Conservation (phyloP, 2,329 filamentous ascomycete genomes). For the Botrytis medusae region DNA sequence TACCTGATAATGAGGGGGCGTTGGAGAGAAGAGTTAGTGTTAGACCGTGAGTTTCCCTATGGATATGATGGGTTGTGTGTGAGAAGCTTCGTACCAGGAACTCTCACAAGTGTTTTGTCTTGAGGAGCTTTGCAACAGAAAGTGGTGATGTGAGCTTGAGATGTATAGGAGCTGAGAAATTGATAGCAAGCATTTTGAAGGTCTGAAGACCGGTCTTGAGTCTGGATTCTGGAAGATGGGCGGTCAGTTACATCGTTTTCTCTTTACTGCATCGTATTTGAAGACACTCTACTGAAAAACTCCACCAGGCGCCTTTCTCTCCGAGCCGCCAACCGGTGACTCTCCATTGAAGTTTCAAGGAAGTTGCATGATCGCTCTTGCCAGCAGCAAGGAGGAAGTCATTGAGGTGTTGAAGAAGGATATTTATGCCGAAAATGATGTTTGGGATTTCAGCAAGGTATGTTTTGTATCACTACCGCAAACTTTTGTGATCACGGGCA, state of each 20-base stretch:
- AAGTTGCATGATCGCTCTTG: slow-evolving; percentile 66
- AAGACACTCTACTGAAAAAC: not conserved
- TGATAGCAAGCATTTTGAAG: slow-evolving; percentile 40
- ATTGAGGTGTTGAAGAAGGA: slow-evolving; percentile 66
- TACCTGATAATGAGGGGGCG: slow-evolving; percentile 64
- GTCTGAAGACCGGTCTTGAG: slow-evolving; percentile 51
- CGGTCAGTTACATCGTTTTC: slow-evolving; percentile 30
- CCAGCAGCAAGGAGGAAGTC: slow-evolving; percentile 66
- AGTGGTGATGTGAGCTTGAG: not conserved
- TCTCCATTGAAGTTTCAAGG: slow-evolving; percentile 56
- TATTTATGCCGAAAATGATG: slow-evolving; percentile 67
- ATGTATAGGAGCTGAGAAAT: not conserved
- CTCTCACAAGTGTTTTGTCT: not conserved
- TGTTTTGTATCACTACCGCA: slow-evolving; percentile 16
- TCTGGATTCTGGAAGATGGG: slow-evolving; percentile 63
- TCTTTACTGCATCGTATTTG: not conserved
- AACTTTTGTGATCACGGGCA: not conserved
- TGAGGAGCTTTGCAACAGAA: not conserved
- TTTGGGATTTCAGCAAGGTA: slow-evolving; percentile 78
- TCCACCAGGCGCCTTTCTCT: slow-evolving; percentile 61
- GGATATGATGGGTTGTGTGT: not conserved
- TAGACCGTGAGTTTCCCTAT: slow-evolving; percentile 50
- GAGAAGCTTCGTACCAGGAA: not conserved
- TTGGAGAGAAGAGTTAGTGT: slow-evolving; percentile 62
- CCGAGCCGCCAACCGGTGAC: slow-evolving; percentile 63